Base-by-base conservation (phyloP, 2,329 filamentous ascomycete genomes). In the Fusarium secorum region DNA sequence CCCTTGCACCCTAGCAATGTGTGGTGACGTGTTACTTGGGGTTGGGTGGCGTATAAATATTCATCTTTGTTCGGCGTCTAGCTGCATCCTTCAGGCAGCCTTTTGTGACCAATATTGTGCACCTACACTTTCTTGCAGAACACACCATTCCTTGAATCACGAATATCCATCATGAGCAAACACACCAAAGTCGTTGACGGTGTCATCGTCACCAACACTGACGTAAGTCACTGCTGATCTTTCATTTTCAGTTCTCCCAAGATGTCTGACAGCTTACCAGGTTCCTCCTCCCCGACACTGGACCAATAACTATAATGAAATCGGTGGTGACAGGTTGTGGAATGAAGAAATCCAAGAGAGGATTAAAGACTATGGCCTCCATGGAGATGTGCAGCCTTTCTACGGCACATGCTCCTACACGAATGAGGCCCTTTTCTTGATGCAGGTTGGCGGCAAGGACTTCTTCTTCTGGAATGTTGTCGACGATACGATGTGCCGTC, bases 101-200 rank as follows among this genome's bases (percentile, higher is more conserved):
- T 28, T 45, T 11, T 46, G 26, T 46, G 26, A 46, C 3, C 26
- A 28, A 15, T n/a, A 15, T n/a, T n/a, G 24, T 26, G 18, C 13
- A 15, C 26, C 6, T 11, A 28, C 18, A n/a, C 13, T 26, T n/a
- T 4, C 17, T 26, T 20, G 3, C 8, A 4, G 13, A n/a, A 28
- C 17, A 2, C 18, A 2, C 18, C 42, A 45, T 20, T 2, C 0
- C 13, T 28, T 8, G 13, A 11, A 3, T 0, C 9, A n/a, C 42
- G 1, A 10, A 15, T 15, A 15, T n/a, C 0, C 26, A 17, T 0
- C 18, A 46, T 46, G 26, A 1, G 4, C 2, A 15, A 28, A 15
- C 44, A n/a, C 24, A 46, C 26, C 4, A 46, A 46, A 28, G 4
- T 28, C 6, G 6, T 46, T 2, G 18, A 45, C 13, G 42, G 42